phyloP scores from a whole-genome alignment of 2,329 filamentous ascomycete species.

The Coniella lustricola region DNA sequence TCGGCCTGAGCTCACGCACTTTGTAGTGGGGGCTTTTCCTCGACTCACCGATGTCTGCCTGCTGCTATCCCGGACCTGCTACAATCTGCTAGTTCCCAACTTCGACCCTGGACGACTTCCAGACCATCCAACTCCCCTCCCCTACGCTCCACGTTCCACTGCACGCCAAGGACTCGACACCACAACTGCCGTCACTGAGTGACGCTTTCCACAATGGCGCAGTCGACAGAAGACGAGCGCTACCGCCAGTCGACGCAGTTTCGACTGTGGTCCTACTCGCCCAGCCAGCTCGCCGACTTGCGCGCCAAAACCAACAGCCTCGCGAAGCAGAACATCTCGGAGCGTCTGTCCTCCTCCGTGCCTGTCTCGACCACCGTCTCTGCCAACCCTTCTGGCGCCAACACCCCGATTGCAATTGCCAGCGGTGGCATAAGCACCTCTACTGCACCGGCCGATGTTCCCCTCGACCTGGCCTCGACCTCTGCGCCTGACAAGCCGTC shows the following conservation, averaged over 20 bases:
- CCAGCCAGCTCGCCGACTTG: constrained; percentile 60
- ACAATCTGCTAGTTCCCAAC: no score
- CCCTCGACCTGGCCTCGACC: constrained; percentile 6
- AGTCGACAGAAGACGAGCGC: constrained; percentile 76
- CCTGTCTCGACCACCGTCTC: constrained; percentile 29
- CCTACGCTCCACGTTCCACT: no score
- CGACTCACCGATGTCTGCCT: no score
- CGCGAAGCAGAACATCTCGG: constrained; percentile 56
- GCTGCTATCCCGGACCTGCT: no score
- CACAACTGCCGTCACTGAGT: no score
- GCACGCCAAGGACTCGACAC: no score
- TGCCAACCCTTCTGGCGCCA: constrained; percentile 22
- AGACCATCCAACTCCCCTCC: no score
- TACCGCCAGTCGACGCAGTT: constrained; percentile 89
- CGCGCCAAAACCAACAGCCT: constrained; percentile 73
- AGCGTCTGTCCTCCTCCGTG: constrained; percentile 35
- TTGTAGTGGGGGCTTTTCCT: no score
- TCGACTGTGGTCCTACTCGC: constrained; percentile 86
- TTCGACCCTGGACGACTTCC: no score
- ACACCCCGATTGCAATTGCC: constrained; percentile 25
- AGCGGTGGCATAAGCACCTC: neutral
- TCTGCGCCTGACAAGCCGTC: neutral
- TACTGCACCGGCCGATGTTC: constrained; percentile 21
- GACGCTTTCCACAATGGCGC: constrained; percentile 46
- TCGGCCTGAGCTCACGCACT: no score